phyloP scores from a whole-genome alignment of 257 asterid genomes.

The Nicotiana undulata region DNA sequence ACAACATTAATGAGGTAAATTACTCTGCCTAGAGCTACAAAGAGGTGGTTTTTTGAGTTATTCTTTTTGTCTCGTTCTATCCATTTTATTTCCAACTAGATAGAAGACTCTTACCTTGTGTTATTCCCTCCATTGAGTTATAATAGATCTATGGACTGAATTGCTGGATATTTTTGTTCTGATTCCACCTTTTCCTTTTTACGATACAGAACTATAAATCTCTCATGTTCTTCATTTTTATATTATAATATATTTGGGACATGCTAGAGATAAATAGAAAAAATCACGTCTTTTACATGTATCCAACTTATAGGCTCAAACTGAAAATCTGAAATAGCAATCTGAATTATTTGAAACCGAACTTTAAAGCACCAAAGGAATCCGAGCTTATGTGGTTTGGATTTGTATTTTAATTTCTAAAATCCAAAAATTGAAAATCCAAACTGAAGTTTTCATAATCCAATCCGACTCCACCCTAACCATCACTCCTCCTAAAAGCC shows the following conservation, averaged over 20 bases:
- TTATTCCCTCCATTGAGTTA: not conserved
- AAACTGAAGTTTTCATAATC: not conserved
- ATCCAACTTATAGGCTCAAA: too few relatives aligned
- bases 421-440: not conserved
- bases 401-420: not conserved
- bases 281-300: not conserved
- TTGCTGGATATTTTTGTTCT: not conserved
- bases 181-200: not conserved
- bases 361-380: not conserved
- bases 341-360: not conserved
- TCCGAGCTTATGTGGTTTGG: not conserved
- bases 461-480: not conserved
- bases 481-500: not conserved
- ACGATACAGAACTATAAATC: not conserved
- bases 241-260: not conserved
- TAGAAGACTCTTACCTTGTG: not conserved
- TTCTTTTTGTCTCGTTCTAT: not conserved
- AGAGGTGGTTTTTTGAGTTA: not conserved
- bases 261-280: not conserved
- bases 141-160: not conserved
- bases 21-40: slow-evolving; percentile 6
- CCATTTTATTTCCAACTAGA: not conserved
- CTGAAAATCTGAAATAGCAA: not conserved
- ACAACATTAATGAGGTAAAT: slow-evolving; percentile 46
- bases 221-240: not conserved